Evolutionary conservation across 108 stramenopile species (phyloP), one percentile per base, ranked within the genome.

Genomic region (Schizochytrium sp.): DNA sequence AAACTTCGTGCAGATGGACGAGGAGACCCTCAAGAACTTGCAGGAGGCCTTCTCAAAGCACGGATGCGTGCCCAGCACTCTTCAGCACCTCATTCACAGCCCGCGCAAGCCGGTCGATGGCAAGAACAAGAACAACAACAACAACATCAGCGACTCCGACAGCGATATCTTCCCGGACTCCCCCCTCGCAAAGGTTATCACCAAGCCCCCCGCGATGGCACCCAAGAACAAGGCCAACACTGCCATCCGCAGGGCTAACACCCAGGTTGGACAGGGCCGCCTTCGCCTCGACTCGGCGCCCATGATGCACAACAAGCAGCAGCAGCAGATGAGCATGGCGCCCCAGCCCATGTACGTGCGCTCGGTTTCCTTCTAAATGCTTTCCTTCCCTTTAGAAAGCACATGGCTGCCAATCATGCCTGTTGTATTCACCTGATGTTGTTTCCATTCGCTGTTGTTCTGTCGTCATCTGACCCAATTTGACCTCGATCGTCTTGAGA

Each of bases 31-130:
- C 17, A 5, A 1, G n/a, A 28, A 13, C 8, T 53, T 83, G 50
- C 49, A 83, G 76, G 53, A 83, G 10, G 76, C 76, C 53, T 83
- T 83, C 55, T n/a, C 76, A n/a, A 55, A 83, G 76, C 47, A 83
- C 47, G 76, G 76, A 83, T 55, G 76, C 76, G 53, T 83, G 76
- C 76, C 76, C 53, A 55, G 10, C 3, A 83, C 50, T 0, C 53
- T 83, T 28, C 53, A 49, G 76, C 76, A 83, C 28, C 53, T 83
- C 53, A n/a, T 83, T 0, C 47, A 55, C 50, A 38, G 76, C 76
- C 76, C 76, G 76, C 47, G 53, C 47, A 55, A 49, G 2, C 59
- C 59, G 19, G 19, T 19, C 19, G 72, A 15, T 44, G 17, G 40
- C 40, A 41, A 13, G 28, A 41, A 28, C 72, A 15, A 15, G 72